Conservation (phyloP, 495 filamentous ascomycete genomes). For the Trichoderma asperelloides region DNA sequence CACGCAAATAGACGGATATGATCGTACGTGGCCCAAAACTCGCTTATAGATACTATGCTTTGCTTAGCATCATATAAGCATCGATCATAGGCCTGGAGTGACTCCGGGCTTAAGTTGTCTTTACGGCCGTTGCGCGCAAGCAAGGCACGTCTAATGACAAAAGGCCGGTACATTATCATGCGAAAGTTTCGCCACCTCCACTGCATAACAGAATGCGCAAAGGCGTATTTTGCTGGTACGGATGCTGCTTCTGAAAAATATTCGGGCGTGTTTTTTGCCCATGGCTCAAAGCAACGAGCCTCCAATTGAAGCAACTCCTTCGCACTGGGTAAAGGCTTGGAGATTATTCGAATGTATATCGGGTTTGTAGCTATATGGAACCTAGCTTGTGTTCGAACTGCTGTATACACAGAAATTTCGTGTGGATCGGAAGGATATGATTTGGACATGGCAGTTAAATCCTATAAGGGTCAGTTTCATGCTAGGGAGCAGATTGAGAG, state of each 20-base stretch:
- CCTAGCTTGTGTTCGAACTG: slow-evolving; percentile 37
- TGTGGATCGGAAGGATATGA: slow-evolving; percentile 32
- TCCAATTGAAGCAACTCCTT: slow-evolving; percentile 37
- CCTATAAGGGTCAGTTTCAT: background rate
- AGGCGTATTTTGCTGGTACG: slow-evolving; percentile 28
- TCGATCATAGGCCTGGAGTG: slow-evolving; percentile 11
- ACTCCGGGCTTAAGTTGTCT: slow-evolving; percentile 11
- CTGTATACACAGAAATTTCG: slow-evolving; percentile 41
- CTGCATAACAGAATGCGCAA: slow-evolving; percentile 32
- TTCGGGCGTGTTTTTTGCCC: slow-evolving; percentile 35
- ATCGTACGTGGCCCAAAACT: background rate
- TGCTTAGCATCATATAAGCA: slow-evolving; percentile 13
- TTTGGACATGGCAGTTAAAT: slow-evolving; percentile 34
- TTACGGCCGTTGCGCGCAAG: slow-evolving; percentile 15
- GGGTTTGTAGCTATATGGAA: slow-evolving; percentile 43
- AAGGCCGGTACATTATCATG: slow-evolving; percentile 44
- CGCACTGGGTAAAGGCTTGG: slow-evolving; percentile 38
- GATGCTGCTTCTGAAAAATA: slow-evolving; percentile 33
- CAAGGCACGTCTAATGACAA: slow-evolving; percentile 41
- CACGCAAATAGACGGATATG: slow-evolving; percentile 8
- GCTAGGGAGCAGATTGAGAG: background rate
- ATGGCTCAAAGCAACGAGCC: slow-evolving; percentile 39
- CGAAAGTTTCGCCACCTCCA: slow-evolving; percentile 46
- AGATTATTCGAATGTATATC: slow-evolving; percentile 44
- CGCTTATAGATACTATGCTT: slow-evolving; percentile 11